Evolutionary conservation across 2,329 filamentous ascomycete species (phyloP), one percentile per base, ranked within the genome.

Genomic region (Aspergillus piperis): DNA sequence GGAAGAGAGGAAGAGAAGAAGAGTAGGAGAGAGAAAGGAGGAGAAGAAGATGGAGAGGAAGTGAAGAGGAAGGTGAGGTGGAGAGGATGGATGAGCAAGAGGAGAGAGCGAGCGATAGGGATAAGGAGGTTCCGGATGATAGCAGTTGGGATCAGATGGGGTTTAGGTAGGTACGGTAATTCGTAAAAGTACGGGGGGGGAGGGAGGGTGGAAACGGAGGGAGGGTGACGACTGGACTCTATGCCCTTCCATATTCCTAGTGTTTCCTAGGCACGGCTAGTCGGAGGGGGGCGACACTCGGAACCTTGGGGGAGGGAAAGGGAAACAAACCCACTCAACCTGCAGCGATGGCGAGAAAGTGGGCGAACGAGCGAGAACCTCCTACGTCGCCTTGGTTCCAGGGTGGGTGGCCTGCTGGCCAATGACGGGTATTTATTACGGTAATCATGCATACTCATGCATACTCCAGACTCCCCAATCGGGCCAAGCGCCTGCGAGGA

Each of bases 311-410:
- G 51, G 58, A 30, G 55, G 60, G 58, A 32, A 47, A 49, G 47
- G 44, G 47, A 54, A 50, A 54, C 41, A 52, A 56, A 54, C 54
- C 59, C 56, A 56, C 36, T 47, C 57, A 25, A 30, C 27, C 62
- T 57, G 58, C 41, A 49, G 51, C 42, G 59, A 64, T 30, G 47
- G 54, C 36, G 30, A 55, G 64, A 68, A 66, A 57, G 56, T 62
- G 59, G 63, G 61, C 61, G 66, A 68, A 68, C 59, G 63, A 65
- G 62, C 63, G 62, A 66, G 64, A 69, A 63, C 48, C 63, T 54
- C 49, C 54, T 54, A 67, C 61, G 59, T 53, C 42, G 50, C 38
- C 27, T 52, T 60, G 66, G 41, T 30, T n/a, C 54, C 17, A 44
- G 27, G 27, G 32, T 17, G 53, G 53, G 55, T 49, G 44, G 21